A percentile compares a stretch with the other conserved stretches of the same genome.
phyloP scores from a whole-genome alignment of 176 grass and related monocot genomes.

The Elaeis guineensis region DNA sequence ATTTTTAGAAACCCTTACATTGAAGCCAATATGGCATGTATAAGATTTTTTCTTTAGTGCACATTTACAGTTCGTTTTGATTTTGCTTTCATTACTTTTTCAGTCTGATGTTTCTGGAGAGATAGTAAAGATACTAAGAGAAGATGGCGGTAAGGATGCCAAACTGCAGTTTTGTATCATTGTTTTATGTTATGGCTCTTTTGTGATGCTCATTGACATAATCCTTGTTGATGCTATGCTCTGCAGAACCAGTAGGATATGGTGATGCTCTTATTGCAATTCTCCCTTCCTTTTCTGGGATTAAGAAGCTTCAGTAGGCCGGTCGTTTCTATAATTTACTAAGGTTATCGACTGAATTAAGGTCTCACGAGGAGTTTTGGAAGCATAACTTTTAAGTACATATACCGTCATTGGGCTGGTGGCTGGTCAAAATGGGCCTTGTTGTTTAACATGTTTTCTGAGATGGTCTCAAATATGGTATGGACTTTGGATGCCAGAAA shows the following conservation, averaged over 20 bases:
- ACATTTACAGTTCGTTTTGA: not conserved
- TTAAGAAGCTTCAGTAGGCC: constrained; percentile 13
- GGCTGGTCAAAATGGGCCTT: too few relatives aligned
- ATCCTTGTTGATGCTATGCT: not conserved
- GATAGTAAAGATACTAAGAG: constrained; percentile 18
- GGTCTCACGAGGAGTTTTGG: not conserved
- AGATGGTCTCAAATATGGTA: too few relatives aligned
- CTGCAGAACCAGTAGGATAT: constrained; percentile 21
- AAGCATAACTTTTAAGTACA: not conserved
- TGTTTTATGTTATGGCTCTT: not conserved
- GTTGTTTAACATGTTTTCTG: too few relatives aligned
- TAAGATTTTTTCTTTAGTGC: too few relatives aligned
- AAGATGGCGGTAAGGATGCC: constrained; percentile 16
- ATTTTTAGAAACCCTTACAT: too few relatives aligned
- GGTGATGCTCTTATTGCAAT: constrained; percentile 14
- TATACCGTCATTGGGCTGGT: too few relatives aligned
- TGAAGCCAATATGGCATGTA: too few relatives aligned
- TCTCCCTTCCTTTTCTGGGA: constrained; percentile 19
- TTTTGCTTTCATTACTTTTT: not conserved
- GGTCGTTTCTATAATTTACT: not conserved
- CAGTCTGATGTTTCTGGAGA: constrained; percentile 21
- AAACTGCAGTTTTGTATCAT: not conserved
- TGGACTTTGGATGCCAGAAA: too few relatives aligned
- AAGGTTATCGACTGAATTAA: too few relatives aligned
- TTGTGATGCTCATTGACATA: not conserved